A percentile compares a stretch with the other conserved stretches of the same genome.
phyloP scores from a whole-genome alignment of 495 filamentous ascomycete species.

The Talaromyces wortmannii region DNA sequence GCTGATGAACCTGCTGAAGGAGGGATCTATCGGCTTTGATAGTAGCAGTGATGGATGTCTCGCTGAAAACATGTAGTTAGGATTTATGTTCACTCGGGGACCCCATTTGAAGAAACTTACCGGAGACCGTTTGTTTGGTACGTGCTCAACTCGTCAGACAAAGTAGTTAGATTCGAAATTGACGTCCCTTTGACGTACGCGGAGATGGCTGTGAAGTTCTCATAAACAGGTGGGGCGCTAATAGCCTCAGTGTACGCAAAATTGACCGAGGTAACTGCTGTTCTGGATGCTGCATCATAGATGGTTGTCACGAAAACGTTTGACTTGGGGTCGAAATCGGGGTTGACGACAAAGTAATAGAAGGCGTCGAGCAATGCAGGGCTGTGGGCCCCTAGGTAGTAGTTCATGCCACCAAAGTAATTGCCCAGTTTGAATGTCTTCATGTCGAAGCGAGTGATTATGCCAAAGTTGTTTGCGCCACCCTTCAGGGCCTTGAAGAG shows the following conservation, averaged over 20 bases:
- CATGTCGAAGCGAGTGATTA: conserved; percentile 48
- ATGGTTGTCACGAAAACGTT: not conserved
- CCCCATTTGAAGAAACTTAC: not conserved
- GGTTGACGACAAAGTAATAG: not conserved
- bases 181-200: not conserved
- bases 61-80: too few species aligned
- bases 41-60: too few species aligned
- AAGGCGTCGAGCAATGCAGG: not conserved
- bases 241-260: not conserved
- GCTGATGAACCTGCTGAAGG: too few species aligned
- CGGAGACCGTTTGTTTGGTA: not conserved
- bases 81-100: too few species aligned
- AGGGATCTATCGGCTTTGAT: too few species aligned
- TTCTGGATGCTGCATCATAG: not conserved
- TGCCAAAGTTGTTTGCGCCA: conserved; percentile 47
- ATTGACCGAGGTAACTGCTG: not conserved
- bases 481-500: conserved; percentile 50
- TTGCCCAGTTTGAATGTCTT: conserved; percentile 21
- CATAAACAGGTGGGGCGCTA: not conserved
- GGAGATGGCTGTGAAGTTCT: not conserved
- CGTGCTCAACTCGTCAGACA: not conserved
- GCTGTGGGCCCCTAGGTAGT: not conserved
- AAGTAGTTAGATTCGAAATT: not conserved
- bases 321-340: not conserved
- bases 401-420: conserved; percentile 31